These are phyloP conservation scores for Stagonosporopsis vannaccii DNA, from an alignment of 2,329 filamentous ascomycete genomes.

Conservation along the genomic window DNA sequence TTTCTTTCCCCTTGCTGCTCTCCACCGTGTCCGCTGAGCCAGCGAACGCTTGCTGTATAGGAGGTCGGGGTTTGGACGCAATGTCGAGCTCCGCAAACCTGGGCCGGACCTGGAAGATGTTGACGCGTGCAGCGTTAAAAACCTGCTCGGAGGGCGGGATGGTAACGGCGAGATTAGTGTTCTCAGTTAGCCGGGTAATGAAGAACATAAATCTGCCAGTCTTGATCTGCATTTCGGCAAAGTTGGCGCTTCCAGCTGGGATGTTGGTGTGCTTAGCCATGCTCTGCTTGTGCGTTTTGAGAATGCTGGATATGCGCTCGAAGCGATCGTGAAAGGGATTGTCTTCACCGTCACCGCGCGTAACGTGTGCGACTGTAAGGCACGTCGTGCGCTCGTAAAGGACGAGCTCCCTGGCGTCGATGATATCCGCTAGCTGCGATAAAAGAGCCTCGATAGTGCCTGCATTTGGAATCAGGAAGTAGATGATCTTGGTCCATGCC, in stretches of 20 bases:
- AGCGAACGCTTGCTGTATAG: conserved; percentile 48
- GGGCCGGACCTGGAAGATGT: conserved; percentile 84
- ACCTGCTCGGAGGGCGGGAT: conserved; percentile 89
- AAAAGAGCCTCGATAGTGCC: conserved; percentile 87
- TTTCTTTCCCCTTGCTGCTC: conserved; percentile 31
- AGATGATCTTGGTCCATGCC: conserved; percentile 97
- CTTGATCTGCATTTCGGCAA: conserved; percentile 82
- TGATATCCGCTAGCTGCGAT: conserved; percentile 79
- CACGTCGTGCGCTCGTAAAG: conserved; percentile 96
- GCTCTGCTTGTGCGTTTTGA: conserved; percentile 96
- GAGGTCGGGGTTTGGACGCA: conserved; percentile 46
- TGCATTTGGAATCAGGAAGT: conserved; percentile 95
- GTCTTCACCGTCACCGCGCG: conserved; percentile 72
- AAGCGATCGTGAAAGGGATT: conserved; percentile 94
- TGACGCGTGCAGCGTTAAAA: conserved; percentile 89
- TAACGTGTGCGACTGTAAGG: conserved; percentile 92
- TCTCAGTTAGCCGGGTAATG: conserved; percentile 93
- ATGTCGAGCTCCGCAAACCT: conserved; percentile 75
- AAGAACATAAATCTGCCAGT: conserved; percentile 88
- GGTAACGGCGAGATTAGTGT: conserved; percentile 94
- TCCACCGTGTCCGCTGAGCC: conserved; percentile 41
- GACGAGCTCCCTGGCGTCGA: conserved; percentile 91
- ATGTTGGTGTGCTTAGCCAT: conserved; percentile 76
- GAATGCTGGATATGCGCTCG: conserved; percentile 94
- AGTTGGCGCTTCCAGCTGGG: conserved; percentile 82